Conservation (phyloP, 306 rosid genomes). For the Dryas alaskensis region DNA sequence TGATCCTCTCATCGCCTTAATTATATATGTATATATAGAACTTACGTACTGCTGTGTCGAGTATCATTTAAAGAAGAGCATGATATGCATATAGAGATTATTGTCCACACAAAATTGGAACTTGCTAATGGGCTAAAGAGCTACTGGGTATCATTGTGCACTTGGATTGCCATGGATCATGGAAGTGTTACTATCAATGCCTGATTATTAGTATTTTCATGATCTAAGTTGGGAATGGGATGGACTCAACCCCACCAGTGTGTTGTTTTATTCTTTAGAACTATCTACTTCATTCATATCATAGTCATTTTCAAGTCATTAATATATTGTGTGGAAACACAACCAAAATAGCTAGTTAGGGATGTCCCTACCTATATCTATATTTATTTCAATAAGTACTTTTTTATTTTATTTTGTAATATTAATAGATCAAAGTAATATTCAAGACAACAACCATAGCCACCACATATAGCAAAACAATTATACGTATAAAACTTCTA, state of each 20-base stretch:
- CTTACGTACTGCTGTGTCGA: too few relatives aligned
- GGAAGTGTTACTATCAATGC: slow-evolving; percentile 63
- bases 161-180: slow-evolving; percentile 58
- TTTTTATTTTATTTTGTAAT: too few relatives aligned
- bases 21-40: too few relatives aligned
- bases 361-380: too few relatives aligned
- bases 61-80: slow-evolving; percentile 11
- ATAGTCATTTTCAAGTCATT: slow-evolving; percentile 39
- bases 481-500: too few relatives aligned
- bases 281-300: slow-evolving; percentile 24
- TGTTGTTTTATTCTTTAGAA: slow-evolving; percentile 57
- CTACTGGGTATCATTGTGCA: slow-evolving; percentile 33
- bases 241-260: slow-evolving; percentile 48
- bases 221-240: slow-evolving; percentile 52
- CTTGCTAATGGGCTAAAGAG: neutral
- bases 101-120: slow-evolving; percentile 37
- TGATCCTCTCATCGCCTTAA: too few relatives aligned
- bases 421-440: too few relatives aligned
- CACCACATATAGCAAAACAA: too few relatives aligned
- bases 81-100: slow-evolving; percentile 29
- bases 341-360: too few relatives aligned
- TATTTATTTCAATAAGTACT: too few relatives aligned
- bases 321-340: too few relatives aligned
- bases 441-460: too few relatives aligned
- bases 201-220: slow-evolving; percentile 54